phyloP scores from a whole-genome alignment of 2,329 filamentous ascomycete species.

The Acrodontium crateriforme region DNA sequence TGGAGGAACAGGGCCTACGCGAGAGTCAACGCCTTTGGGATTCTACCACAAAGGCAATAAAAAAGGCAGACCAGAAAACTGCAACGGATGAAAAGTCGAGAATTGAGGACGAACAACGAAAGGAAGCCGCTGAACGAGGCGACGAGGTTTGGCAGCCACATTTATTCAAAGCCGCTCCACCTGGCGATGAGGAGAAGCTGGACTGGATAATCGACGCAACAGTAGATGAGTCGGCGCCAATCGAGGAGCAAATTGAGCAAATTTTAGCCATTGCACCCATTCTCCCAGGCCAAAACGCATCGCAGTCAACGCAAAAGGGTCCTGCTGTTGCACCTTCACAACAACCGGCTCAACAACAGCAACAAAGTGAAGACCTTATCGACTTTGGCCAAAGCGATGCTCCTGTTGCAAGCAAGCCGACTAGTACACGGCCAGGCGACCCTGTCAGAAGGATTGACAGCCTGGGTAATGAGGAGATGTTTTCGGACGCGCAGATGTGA shows the following conservation, averaged over 20 bases:
- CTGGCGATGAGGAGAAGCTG: conserved; percentile 57
- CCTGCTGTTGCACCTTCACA: conserved; percentile 9
- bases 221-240: conserved; percentile 53
- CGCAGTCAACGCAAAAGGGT: conserved; percentile 13
- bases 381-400: conserved; percentile 40
- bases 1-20: conserved; percentile 75
- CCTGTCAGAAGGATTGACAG: conserved; percentile 24
- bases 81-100: conserved; percentile 95
- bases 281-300: conserved; percentile 55
- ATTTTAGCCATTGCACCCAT: conserved; percentile 80
- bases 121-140: conserved; percentile 67
- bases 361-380: conserved; percentile 33
- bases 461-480: conserved; percentile 31
- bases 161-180: conserved; percentile 62
- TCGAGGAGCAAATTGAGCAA: conserved; percentile 57
- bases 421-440: conserved; percentile 11
- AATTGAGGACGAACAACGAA: conserved; percentile 82
- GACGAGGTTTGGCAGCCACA: conserved; percentile 81
- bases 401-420: conserved; percentile 5
- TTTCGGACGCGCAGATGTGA: conserved; percentile 32
- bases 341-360: conserved; percentile 5
- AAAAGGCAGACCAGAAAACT: conserved; percentile 68
- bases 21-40: conserved; percentile 86
- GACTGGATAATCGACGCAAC: conserved; percentile 90
- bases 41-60: conserved; percentile 67